Conservation (phyloP, 257 asterid genomes). For the Rauvolfia tetraphylla region DNA sequence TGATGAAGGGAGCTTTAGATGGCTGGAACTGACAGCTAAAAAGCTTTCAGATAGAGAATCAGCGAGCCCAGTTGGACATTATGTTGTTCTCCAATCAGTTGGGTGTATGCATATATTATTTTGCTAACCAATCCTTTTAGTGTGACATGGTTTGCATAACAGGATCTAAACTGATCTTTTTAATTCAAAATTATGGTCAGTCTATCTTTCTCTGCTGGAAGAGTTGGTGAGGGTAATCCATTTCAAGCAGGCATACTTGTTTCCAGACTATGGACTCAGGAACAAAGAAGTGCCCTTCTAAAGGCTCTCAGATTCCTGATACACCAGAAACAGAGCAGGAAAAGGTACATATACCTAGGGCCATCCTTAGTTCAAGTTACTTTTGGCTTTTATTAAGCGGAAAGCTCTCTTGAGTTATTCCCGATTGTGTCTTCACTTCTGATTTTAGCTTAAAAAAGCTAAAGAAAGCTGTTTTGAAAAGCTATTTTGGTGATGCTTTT, state of each 20-base stretch:
- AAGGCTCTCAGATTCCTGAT: constrained; percentile 43
- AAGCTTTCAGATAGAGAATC: background rate
- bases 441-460: too few relatives aligned
- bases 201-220: background rate
- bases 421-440: too few relatives aligned
- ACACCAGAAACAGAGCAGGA: constrained; percentile 43
- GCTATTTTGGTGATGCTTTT: too few relatives aligned
- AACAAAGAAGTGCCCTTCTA: constrained; percentile 24
- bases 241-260: constrained; percentile 7
- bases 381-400: too few relatives aligned
- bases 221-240: constrained; percentile 2
- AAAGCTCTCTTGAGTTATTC: too few relatives aligned
- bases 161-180: background rate
- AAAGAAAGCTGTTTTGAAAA: too few relatives aligned
- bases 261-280: constrained; percentile 42
- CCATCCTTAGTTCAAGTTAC: too few relatives aligned
- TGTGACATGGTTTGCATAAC: too few relatives aligned
- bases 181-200: background rate
- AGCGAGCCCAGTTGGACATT: background rate
- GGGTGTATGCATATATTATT: too few relatives aligned
- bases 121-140: background rate
- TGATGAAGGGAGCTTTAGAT: constrained; percentile 1
- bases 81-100: background rate
- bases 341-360: constrained; percentile 41
- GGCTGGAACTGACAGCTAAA: background rate